phyloP scores from a whole-genome alignment of 257 asterid genomes.

The Solanum verrucosum region DNA sequence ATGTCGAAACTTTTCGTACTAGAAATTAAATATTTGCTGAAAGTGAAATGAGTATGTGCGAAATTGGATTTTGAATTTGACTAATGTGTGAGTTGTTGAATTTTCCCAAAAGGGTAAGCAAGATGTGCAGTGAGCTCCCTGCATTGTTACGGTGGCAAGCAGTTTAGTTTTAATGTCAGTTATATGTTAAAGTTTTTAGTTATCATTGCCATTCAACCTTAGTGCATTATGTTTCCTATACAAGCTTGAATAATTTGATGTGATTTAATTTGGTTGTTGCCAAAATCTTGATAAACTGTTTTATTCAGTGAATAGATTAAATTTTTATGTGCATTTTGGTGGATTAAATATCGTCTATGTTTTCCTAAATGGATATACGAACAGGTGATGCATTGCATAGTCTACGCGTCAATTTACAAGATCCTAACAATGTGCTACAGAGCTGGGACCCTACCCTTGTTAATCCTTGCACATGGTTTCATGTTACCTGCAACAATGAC shows the following conservation, averaged over 20 bases:
- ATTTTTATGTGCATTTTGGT: background rate
- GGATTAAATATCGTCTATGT: background rate
- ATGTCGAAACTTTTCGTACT: background rate
- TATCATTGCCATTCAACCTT: background rate
- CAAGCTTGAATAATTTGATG: background rate
- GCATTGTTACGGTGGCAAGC: background rate
- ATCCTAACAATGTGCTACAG: conserved; percentile 91
- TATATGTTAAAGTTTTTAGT: background rate
- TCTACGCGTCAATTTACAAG: conserved; percentile 65
- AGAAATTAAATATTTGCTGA: conserved; percentile 1
- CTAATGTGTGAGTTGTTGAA: background rate
- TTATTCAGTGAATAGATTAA: background rate
- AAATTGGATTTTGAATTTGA: background rate
- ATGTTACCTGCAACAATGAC: conserved; percentile 95
- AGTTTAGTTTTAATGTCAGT: background rate
- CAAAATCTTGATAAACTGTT: background rate
- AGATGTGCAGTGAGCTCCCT: background rate
- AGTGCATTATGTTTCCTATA: background rate
- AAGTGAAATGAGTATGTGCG: background rate
- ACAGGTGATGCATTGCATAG: conserved; percentile 93
- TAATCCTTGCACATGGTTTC: conserved; percentile 99
- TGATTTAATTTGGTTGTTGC: background rate
- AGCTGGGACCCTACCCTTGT: conserved; percentile 99
- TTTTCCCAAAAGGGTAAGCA: background rate
- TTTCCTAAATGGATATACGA: background rate